Conservation (phyloP, 768 basidiomycete species). For the Leccinum incarnatum region DNA sequence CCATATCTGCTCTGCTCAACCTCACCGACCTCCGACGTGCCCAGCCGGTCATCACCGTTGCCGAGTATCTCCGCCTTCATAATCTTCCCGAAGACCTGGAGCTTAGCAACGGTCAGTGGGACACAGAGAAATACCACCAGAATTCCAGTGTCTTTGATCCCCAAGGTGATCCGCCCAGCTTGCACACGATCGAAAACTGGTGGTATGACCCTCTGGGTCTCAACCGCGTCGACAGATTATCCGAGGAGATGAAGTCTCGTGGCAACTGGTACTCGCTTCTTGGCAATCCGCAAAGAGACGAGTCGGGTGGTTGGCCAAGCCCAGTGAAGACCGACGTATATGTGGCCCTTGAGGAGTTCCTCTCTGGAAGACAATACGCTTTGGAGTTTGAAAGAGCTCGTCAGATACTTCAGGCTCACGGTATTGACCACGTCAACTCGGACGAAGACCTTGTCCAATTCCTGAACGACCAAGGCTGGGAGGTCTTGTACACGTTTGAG, state of each 20-base stretch:
- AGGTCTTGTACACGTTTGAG: slow-evolving; percentile 37
- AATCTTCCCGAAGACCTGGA: slow-evolving; percentile 34
- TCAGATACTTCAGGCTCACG: slow-evolving; percentile 11
- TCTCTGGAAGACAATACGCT: slow-evolving; percentile 20
- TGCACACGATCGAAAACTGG: slow-evolving; percentile 37
- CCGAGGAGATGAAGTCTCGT: slow-evolving; percentile 31
- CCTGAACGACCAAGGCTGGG: slow-evolving; percentile 36
- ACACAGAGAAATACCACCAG: slow-evolving; percentile 33
- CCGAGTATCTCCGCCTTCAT: slow-evolving; percentile 44
- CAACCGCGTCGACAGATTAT: slow-evolving; percentile 38
- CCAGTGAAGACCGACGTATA: slow-evolving; percentile 20
- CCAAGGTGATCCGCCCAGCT: slow-evolving; percentile 20
- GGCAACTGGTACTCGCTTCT: slow-evolving; percentile 29
- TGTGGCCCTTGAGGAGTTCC: slow-evolving; percentile 14
- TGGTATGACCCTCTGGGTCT: slow-evolving; percentile 39
- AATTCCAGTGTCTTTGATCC: slow-evolving; percentile 28
- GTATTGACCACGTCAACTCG: slow-evolving; percentile 16
- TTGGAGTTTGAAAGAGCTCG: slow-evolving; percentile 27
- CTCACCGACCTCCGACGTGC: slow-evolving; percentile 37
- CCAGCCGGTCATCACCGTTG: slow-evolving; percentile 40
- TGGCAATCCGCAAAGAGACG: slow-evolving; percentile 12
- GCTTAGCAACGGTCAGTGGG: slow-evolving; percentile 39
- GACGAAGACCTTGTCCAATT: slow-evolving; percentile 30
- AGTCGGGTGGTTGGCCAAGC: slow-evolving; percentile 24
- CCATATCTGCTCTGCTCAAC: slow-evolving; percentile 41